Conservation (phyloP, 139 green algal genomes). For the Zygnema cylindricum region DNA sequence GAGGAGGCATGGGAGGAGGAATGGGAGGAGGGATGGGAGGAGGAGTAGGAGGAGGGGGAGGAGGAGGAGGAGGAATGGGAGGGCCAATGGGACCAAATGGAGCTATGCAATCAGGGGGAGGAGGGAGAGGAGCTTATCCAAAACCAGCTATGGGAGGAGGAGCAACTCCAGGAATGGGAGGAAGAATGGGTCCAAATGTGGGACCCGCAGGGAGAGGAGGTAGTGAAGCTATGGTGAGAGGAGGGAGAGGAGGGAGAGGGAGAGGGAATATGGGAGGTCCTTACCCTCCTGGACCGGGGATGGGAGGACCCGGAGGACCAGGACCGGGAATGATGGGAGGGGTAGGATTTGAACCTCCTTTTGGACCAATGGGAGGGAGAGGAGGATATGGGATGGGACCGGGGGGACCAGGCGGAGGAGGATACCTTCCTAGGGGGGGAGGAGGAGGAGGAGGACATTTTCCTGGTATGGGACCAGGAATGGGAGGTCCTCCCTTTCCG, state of each 20-base stretch:
- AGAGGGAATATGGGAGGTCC: slow-evolving; percentile 19
- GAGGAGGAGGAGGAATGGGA: not conserved
- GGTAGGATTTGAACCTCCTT: not conserved
- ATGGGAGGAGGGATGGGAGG: not conserved
- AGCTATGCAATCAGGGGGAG: not conserved
- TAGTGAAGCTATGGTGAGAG: not conserved
- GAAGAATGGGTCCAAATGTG: not conserved
- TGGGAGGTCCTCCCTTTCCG: slow-evolving; percentile 17
- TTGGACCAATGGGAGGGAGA: not conserved
- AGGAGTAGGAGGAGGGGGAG: not conserved
- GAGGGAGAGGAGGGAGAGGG: slow-evolving; percentile 17
- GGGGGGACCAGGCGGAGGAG: not conserved
- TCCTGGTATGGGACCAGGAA: slow-evolving; percentile 19
- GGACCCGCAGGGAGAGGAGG: slow-evolving; percentile 30
- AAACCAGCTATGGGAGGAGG: not conserved
- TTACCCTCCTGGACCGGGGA: not conserved
- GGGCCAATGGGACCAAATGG: slow-evolving; percentile 7
- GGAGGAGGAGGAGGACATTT: too few species aligned
- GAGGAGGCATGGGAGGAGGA: not conserved
- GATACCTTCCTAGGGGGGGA: not conserved
- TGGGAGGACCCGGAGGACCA: not conserved
- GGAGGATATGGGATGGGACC: slow-evolving; percentile 3
- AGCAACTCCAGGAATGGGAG: not conserved
- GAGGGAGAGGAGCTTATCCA: not conserved
- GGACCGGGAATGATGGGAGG: not conserved